phyloP scores from a whole-genome alignment of 2,329 filamentous ascomycete genomes.

The Scedosporium dehoogii region DNA sequence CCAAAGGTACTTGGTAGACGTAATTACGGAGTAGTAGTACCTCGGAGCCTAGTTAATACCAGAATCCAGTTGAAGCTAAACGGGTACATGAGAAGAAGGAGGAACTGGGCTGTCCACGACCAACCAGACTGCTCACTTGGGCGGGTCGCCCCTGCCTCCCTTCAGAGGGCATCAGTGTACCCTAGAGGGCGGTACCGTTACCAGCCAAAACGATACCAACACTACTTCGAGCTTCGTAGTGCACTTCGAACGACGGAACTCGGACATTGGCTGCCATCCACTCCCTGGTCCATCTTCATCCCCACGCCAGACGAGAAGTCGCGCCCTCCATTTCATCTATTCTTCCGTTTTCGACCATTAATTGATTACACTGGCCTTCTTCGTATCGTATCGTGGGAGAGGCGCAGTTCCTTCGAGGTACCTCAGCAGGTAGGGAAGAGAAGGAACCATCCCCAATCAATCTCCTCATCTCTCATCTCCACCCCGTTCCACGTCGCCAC shows the following conservation, averaged over 20 bases:
- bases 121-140: too few species aligned
- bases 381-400: neutral
- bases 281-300: neutral
- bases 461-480: neutral
- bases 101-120: too few species aligned
- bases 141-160: neutral
- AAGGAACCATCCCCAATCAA: neutral
- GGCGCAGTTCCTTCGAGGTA: neutral
- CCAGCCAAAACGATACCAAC: neutral
- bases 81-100: too few species aligned
- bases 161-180: neutral
- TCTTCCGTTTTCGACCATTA: neutral
- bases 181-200: neutral
- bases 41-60: too few species aligned
- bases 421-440: neutral
- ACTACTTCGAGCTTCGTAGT: neutral
- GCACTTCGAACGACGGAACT: neutral
- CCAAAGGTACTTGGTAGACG: too few species aligned
- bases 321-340: slow-evolving; percentile 3
- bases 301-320: neutral
- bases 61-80: too few species aligned
- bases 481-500: neutral
- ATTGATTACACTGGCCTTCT: slow-evolving; percentile 1
- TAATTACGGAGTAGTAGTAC: too few species aligned
- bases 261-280: neutral